Base-by-base conservation (phyloP, 2,329 filamentous ascomycete genomes). In the Fusarium miscanthi region DNA sequence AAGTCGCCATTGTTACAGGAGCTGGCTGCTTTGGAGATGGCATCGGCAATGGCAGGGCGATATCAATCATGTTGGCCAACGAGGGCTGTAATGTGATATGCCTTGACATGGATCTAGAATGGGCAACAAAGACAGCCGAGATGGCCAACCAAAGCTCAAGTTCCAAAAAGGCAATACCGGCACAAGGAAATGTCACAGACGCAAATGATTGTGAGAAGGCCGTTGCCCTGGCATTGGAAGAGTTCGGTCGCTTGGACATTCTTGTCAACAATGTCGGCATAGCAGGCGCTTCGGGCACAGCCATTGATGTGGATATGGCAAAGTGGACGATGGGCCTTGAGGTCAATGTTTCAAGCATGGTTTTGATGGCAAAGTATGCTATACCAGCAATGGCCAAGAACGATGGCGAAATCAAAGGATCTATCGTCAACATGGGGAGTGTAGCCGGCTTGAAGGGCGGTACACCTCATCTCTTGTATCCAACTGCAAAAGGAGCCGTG, bases 221-320 rank as follows among this genome's bases (percentile, higher is more conserved):
- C 4, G 80, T 86, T 11, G 67, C 83, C 0, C 62, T 77, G 1
- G 85, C 89, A 0, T 19, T 89, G 2, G 66, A 82, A 5, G 73
- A 78, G 3, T 92, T 87, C 70, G 89, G 88, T 1, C 81, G 87
- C 4, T 70, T 92, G 4, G 89, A 92, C 73, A 89, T 92, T 45
- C 80, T 92, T 2, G 82, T 92, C 40, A 92, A 92, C 75, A 89
- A 89, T 62, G 90, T 92, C 4, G 91, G 91, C 0, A 82, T 92
- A 25, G 84, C 84, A 8, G 91, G 91, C 0, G 85, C 89, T 0
- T 62, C 80, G 3, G 91, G 91, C 0, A 90, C 87, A 4, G 89
- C 90, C 0, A 83, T 88, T 4, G 87, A 89, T 1, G 87, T 91
- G 2, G 88, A 92, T 73, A 86, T 90, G 83, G 84, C 78, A 0